Evolutionary conservation across 495 filamentous ascomycete genomes (phyloP).

Genomic region (Achaetomiella virescens): DNA sequence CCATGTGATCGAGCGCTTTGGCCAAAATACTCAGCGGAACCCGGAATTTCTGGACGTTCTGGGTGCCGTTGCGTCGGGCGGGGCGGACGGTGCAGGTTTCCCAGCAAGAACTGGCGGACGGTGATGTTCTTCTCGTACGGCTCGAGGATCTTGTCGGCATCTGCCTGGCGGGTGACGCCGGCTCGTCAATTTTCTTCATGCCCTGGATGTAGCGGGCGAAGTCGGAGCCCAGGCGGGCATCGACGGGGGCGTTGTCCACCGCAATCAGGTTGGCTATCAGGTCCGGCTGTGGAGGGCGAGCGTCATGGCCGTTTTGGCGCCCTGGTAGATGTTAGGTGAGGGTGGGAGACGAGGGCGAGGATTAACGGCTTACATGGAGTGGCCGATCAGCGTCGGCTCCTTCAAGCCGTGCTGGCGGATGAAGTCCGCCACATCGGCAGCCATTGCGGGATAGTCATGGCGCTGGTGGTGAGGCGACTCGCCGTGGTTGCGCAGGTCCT

Average conservation of each 20-base stretch:
- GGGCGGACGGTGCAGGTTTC: conserved; percentile 61
- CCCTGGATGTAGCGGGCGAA: conserved; percentile 79
- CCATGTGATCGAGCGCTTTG: conserved; percentile 51
- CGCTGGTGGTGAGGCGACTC: conserved; percentile 69
- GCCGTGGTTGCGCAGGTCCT: conserved; percentile 96
- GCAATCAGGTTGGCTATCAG: conserved; percentile 64
- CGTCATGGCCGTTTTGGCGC: conserved; percentile 91
- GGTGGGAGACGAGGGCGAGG: neutral
- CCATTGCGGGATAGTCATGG: conserved; percentile 83
- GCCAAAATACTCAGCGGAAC: conserved; percentile 39
- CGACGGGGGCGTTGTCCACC: conserved; percentile 90
- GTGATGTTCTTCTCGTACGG: conserved; percentile 64
- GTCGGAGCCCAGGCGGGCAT: conserved; percentile 62
- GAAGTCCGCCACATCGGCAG: conserved; percentile 79
- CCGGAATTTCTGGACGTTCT: conserved; percentile 35
- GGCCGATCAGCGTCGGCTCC: conserved; percentile 74
- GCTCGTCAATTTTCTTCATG: conserved; percentile 74
- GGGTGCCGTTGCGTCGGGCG: conserved; percentile 6
- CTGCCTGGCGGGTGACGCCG: conserved; percentile 57
- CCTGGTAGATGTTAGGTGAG: conserved; percentile 45
- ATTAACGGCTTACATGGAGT: conserved; percentile 70
- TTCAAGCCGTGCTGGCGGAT: conserved; percentile 65
- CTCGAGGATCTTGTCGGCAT: conserved; percentile 74
- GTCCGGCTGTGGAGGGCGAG: conserved; percentile 65
- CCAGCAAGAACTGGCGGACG: conserved; percentile 87